phyloP scores from a whole-genome alignment of 192 early-diverging fungal genomes.

The Rhizophagus clarus region DNA sequence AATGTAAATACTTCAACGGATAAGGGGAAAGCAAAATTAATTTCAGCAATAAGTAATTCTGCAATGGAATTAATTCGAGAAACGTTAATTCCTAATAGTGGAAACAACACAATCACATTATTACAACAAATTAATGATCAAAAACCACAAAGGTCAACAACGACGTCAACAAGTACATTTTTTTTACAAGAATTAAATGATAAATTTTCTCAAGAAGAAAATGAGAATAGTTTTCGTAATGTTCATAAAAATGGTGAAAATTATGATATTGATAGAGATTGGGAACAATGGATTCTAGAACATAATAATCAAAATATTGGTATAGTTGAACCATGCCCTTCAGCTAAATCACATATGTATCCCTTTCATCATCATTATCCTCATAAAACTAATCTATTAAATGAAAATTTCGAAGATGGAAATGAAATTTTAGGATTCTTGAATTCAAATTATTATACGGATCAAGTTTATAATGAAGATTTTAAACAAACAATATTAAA shows the following conservation, averaged over 20 bases:
- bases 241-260: neutral
- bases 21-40: neutral
- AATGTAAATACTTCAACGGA: neutral
- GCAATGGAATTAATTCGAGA: neutral
- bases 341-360: neutral
- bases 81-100: neutral
- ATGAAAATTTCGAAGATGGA: slow-evolving; percentile 25
- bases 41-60: neutral
- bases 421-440: slow-evolving; percentile 33
- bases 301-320: neutral
- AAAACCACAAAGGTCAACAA: neutral
- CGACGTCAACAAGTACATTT: neutral
- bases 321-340: neutral
- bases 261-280: neutral
- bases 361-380: slow-evolving; percentile 7
- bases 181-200: neutral
- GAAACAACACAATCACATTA: neutral
- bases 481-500: neutral
- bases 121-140: neutral
- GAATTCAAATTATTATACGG: slow-evolving; percentile 28
- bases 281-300: neutral
- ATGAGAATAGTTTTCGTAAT: neutral
- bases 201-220: neutral
- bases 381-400: neutral
- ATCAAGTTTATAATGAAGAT: slow-evolving; percentile 33